phyloP scores from a whole-genome alignment of 108 stramenopile genomes.

The Nannochloropsis oceanica region DNA sequence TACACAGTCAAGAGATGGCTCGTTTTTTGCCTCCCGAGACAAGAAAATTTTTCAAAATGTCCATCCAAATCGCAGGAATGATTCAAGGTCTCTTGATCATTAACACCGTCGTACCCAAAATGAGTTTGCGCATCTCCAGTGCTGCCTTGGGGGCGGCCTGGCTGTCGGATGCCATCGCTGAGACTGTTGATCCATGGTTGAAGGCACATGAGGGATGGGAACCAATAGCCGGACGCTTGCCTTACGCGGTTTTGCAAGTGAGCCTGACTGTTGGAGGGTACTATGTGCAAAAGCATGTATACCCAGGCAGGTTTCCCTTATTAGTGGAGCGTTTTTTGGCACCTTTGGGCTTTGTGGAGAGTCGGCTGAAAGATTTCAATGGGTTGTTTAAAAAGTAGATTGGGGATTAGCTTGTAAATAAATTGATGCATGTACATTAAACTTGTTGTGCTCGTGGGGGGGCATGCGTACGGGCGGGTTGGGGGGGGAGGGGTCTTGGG shows the following conservation, averaged over 20 bases:
- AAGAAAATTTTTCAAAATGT: neutral
- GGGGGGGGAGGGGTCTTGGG: too few species aligned
- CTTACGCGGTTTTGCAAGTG: neutral
- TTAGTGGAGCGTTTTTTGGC: neutral
- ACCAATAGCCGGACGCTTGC: neutral
- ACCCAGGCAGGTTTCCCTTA: neutral
- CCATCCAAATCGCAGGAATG: neutral
- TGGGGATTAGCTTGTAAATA: neutral
- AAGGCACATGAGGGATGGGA: neutral
- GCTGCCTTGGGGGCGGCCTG: neutral
- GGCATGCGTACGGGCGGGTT: too few species aligned
- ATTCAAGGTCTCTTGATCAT: neutral
- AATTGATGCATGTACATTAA: neutral
- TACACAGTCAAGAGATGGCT: neutral
- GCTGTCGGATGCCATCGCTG: neutral
- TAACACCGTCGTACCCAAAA: neutral
- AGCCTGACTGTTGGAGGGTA: neutral
- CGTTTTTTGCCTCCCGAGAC: neutral
- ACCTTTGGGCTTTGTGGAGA: neutral
- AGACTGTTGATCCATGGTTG: neutral
- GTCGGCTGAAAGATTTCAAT: neutral
- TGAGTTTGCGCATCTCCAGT: neutral
- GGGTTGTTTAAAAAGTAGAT: neutral
- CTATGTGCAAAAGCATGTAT: neutral
- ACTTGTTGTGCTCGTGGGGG: too few species aligned